Base-by-base conservation (phyloP, 2,329 filamentous ascomycete genomes). In the Dendrostoma leiphaemia region DNA sequence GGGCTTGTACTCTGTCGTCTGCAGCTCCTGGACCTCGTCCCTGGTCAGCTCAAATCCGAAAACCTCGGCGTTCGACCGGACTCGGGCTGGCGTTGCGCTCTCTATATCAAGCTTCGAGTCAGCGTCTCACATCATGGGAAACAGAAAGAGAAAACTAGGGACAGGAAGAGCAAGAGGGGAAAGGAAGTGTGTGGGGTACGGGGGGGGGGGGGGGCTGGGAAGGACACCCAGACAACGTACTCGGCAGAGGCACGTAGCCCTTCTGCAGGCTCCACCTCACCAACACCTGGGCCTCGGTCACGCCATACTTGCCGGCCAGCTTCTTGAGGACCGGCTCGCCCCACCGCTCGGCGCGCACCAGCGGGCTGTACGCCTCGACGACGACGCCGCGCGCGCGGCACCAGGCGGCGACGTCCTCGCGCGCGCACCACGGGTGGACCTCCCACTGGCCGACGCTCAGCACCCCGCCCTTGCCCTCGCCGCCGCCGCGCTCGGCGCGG, bases 391-490 rank as follows among this genome's bases (percentile, higher is more conserved):
- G 77, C 68, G 85, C 77, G 59, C 77, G 69, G 62, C 88, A 89
- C 91, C 91, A 97, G 44, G 82, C 74, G 8, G 86, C 84, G 57
- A 97, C 90, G 64, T 96, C 91, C 21, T 78, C 74, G n/a, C 91
- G 79, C 8, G 85, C 79, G 38, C 91, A 83, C 91, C 91, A 97
- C 1, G 92, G 92, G 70, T 97, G 92, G 10, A 97, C 74, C 72
- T 97, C 92, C 71, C 88, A 91, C 71, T 96, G 92, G 37, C 90
- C 91, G 34, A 96, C 88, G 57, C 86, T 88, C 64, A 96, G 80
- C 37, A 90, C 75, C 23, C 90, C 90, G 41, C 83, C 85, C 61
- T 83, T 85, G 9, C 85, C 86, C 54, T 75, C 72, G 1, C 82
- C 83, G 1, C 82, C 83, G 43, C 84, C 79, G 40, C 81, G 78